These are phyloP conservation scores for Naegleria lovaniensis DNA, from an alignment of 208 protist genomes.

Conservation along the genomic window DNA sequence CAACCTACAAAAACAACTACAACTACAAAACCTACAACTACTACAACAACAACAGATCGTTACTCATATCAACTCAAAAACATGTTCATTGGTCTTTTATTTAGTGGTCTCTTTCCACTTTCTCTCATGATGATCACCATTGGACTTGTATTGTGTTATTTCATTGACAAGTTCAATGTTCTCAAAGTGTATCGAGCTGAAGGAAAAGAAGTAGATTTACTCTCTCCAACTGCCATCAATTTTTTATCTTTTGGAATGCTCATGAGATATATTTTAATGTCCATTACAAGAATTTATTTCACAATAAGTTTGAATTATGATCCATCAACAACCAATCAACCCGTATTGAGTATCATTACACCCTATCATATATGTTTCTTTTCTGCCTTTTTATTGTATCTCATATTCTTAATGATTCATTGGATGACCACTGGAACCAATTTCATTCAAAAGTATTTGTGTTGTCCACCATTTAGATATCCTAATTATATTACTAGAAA, in stretches of 20 bases:
- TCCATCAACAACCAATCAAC: not conserved
- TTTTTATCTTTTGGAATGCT: not conserved
- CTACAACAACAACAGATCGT: too few species aligned
- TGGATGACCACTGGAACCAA: not conserved
- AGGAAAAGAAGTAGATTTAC: not conserved
- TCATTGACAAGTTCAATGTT: slow-evolving; percentile 1
- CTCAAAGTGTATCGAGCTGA: not conserved
- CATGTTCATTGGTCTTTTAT: slow-evolving; percentile 1
- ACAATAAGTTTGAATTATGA: not conserved
- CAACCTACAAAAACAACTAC: too few species aligned
- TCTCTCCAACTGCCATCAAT: not conserved
- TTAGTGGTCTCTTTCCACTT: not conserved
- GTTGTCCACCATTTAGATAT: not conserved
- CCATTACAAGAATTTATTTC: not conserved
- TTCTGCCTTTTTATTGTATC: not conserved
- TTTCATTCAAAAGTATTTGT: not conserved
- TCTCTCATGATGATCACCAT: not conserved
- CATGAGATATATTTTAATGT: slow-evolving; percentile 1
- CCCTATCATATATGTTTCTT: slow-evolving; percentile 9
- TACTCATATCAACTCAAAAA: not conserved
- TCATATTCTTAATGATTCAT: not conserved
- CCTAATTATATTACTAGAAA: not conserved
- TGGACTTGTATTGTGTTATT: not conserved
- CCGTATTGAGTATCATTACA: not conserved
- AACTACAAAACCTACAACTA: too few species aligned